Conservation (phyloP, 2,329 filamentous ascomycete genomes). For the Rhinocladiella mackenziei region DNA sequence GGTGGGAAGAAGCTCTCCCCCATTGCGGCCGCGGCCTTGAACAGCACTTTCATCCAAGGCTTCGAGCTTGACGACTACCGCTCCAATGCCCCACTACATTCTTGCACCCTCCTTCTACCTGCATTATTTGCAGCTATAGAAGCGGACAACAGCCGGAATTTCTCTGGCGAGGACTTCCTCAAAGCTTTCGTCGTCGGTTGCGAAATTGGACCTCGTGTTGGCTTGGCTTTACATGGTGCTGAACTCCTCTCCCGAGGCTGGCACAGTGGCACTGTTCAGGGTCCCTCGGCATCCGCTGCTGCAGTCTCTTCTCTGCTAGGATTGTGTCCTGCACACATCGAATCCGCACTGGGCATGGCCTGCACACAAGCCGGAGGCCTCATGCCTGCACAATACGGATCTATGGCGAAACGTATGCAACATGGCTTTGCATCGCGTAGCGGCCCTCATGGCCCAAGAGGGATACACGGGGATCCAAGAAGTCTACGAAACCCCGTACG, state of each 20-base stretch:
- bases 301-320: conserved; percentile 35
- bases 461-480: conserved; percentile 44
- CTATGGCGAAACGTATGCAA: conserved; percentile 46
- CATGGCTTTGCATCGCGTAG: conserved; percentile 46
- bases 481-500: conserved; percentile 42
- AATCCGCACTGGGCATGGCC: conserved; percentile 40
- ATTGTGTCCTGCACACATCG: conserved; percentile 32
- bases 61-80: conserved; percentile 47
- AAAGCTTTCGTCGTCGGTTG: conserved; percentile 40
- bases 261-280: conserved; percentile 42
- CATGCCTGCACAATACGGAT: conserved; percentile 44
- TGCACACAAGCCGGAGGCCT: conserved; percentile 41
- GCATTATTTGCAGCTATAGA: conserved; percentile 39
- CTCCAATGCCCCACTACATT: conserved; percentile 40
- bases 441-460: conserved; percentile 37
- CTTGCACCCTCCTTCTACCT: conserved; percentile 38
- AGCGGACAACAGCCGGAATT: conserved; percentile 1
- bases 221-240: conserved; percentile 37
- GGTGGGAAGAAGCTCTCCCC: conserved; percentile 35
- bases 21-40: conserved; percentile 41
- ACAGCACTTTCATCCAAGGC: conserved; percentile 44
- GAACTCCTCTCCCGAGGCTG: conserved; percentile 41
- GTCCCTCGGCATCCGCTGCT: conserved; percentile 37
- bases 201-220: conserved; percentile 41
- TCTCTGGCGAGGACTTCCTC: conserved; percentile 35